Conservation (phyloP, 805 yeast genomes). For the Suhomyces vadensis region DNA sequence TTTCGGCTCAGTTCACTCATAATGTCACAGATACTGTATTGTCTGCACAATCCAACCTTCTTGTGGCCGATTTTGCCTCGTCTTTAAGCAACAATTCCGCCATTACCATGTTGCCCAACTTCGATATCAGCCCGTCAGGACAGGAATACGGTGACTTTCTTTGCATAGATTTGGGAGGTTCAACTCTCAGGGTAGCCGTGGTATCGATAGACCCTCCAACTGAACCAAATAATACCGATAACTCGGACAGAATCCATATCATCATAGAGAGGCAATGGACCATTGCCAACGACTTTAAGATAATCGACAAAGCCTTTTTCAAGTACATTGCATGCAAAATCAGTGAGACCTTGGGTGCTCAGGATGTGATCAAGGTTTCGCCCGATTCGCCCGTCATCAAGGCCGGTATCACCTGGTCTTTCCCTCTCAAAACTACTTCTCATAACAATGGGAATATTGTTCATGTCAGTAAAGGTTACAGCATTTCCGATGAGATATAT, state of each 20-base stretch:
- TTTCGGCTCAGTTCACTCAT: conserved; percentile 8
- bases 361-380: conserved; percentile 14
- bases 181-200: conserved; percentile 49
- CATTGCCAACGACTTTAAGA: conserved; percentile 39
- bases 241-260: conserved; percentile 24
- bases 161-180: conserved; percentile 59
- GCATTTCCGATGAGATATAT: conserved; percentile 42
- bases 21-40: conserved; percentile 12
- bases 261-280: conserved; percentile 39
- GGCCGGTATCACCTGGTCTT: conserved; percentile 58
- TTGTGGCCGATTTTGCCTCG: conserved; percentile 27
- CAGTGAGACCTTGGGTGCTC: conserved; percentile 25
- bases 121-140: conserved; percentile 40
- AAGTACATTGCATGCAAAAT: conserved; percentile 40
- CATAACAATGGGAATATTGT: conserved; percentile 48
- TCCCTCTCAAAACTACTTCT: conserved; percentile 47
- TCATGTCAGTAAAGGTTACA: conserved; percentile 64
- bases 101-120: conserved; percentile 43
- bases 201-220: conserved; percentile 29
- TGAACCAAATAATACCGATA: not conserved
- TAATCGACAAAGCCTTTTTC: conserved; percentile 45
- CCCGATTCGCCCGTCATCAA: conserved; percentile 21
- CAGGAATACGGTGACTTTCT: conserved; percentile 38
- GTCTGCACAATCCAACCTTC: conserved; percentile 11
- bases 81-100: conserved; percentile 27